These are phyloP conservation scores for Opeltia flavorubescens DNA, from an alignment of 495 filamentous ascomycete genomes.

Conservation along the genomic window DNA sequence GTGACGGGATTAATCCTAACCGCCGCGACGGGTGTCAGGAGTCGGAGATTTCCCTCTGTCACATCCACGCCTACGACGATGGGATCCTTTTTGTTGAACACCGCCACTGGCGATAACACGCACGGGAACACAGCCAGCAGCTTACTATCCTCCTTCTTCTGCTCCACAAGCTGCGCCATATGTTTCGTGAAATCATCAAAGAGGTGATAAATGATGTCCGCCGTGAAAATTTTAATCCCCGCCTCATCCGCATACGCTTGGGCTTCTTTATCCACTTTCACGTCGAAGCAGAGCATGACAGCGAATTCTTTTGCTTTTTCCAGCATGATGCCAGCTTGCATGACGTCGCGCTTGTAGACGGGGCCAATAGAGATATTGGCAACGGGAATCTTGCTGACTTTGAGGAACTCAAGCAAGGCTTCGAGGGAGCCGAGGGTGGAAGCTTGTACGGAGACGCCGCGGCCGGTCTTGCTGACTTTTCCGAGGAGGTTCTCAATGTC, in stretches of 20 bases:
- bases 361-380: conserved; percentile 95
- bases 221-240: conserved; percentile 95
- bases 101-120: conserved; percentile 71
- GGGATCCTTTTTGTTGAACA: conserved; percentile 97
- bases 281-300: conserved; percentile 99
- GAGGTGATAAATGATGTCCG: conserved; percentile 97
- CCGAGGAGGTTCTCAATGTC: conserved; percentile 85
- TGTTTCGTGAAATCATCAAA: conserved; percentile 95
- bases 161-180: conserved; percentile 69
- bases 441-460: conserved; percentile 92
- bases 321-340: conserved; percentile 91
- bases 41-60: conserved; percentile 66
- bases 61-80: conserved; percentile 97
- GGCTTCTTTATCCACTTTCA: conserved; percentile 97
- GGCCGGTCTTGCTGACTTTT: conserved; percentile 77
- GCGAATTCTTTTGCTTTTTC: conserved; percentile 93
- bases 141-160: conserved; percentile 93
- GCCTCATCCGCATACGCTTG: conserved; percentile 81
- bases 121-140: conserved; percentile 94
- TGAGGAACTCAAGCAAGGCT: conserved; percentile 91
- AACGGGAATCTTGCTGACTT: conserved; percentile 88
- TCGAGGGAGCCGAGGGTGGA: conserved; percentile 96
- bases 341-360: conserved; percentile 96
- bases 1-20: conserved; percentile 70
- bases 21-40: conserved; percentile 78